phyloP scores from a whole-genome alignment of 2,329 filamentous ascomycete species.

The Ceratocystis albifundus region DNA sequence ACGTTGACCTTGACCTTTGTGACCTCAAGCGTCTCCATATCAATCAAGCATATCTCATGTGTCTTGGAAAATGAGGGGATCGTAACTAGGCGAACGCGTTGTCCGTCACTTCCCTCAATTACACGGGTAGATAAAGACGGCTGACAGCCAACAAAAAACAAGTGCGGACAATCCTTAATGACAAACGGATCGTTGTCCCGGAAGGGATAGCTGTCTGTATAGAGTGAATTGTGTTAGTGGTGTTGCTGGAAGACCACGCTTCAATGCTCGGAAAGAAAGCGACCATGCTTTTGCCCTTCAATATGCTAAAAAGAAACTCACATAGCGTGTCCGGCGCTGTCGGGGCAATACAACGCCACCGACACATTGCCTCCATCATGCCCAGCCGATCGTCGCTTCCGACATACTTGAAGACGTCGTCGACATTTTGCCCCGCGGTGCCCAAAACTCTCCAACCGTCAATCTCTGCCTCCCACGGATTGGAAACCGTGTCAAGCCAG shows the following conservation, averaged over 20 bases:
- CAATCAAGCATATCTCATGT: constrained; percentile 69
- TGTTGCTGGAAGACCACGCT: neutral
- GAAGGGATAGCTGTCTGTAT: constrained; percentile 85
- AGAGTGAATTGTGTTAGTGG: neutral
- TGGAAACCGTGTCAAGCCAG: constrained; percentile 84
- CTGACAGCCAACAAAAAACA: constrained; percentile 84
- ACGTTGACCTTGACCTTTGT: constrained; percentile 52
- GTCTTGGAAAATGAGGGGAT: constrained; percentile 72
- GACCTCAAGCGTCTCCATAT: constrained; percentile 72
- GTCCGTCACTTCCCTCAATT: constrained; percentile 54
- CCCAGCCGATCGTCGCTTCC: constrained; percentile 63
- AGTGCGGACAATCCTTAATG: constrained; percentile 70
- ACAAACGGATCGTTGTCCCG: constrained; percentile 89
- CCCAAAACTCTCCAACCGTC: constrained; percentile 83
- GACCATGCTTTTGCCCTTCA: neutral
- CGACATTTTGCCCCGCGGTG: constrained; percentile 82
- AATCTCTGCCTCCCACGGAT: constrained; percentile 83
- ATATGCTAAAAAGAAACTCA: constrained; percentile 37
- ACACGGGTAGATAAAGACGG: constrained; percentile 61
- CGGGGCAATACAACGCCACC: constrained; percentile 83
- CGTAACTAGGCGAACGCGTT: constrained; percentile 65
- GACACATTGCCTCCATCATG: constrained; percentile 89
- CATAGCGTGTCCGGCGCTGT: constrained; percentile 93
- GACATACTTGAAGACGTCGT: constrained; percentile 88
- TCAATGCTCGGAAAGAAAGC: neutral